Evolutionary conservation across 306 rosid genomes (phyloP).

Genomic region (Cucumis melo): DNA sequence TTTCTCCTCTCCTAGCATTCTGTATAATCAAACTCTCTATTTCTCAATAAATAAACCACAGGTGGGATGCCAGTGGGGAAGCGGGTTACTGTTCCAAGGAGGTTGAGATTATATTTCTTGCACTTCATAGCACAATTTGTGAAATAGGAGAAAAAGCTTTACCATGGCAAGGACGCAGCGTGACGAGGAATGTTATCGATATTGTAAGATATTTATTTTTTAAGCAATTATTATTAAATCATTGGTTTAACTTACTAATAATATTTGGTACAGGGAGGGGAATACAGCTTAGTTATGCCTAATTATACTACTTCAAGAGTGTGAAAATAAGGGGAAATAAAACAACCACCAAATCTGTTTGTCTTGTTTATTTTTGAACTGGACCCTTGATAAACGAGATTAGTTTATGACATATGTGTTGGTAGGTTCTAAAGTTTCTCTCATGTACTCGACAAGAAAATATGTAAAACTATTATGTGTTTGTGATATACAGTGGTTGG

Average conservation of each 20-base stretch:
- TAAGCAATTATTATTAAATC: neutral
- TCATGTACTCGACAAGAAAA: neutral
- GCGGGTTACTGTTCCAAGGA: slow-evolving; percentile 45
- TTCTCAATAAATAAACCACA: slow-evolving; percentile 16
- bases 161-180: slow-evolving; percentile 40
- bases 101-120: slow-evolving; percentile 60
- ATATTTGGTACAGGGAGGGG: neutral
- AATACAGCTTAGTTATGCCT: neutral
- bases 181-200: slow-evolving; percentile 34
- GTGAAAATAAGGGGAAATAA: neutral
- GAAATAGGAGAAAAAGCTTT: slow-evolving; percentile 53
- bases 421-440: neutral
- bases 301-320: neutral
- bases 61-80: slow-evolving; percentile 65
- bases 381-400: neutral
- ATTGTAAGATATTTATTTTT: slow-evolving; percentile 34
- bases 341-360: neutral
- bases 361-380: neutral
- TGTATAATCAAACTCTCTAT: neutral
- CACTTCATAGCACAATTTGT: slow-evolving; percentile 37
- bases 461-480: neutral
- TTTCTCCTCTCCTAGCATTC: neutral
- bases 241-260: neutral
- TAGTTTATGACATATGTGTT: neutral
- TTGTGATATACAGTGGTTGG: slow-evolving; percentile 53